Conservation (phyloP, 495 filamentous ascomycete species). For the Podospora comata region DNA sequence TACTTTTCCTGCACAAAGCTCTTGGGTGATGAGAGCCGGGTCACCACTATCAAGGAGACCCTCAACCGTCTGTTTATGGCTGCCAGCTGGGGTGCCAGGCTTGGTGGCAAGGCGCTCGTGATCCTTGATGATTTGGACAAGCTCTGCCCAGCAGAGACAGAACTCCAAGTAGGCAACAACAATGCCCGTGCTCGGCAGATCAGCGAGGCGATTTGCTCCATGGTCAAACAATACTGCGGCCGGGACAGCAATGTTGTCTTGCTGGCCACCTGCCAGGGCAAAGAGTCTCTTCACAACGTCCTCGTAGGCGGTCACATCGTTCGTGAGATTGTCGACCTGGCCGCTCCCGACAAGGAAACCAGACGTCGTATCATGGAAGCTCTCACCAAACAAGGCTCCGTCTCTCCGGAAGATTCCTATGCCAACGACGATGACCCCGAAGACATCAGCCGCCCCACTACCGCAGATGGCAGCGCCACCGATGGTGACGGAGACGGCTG, state of each 20-base stretch:
- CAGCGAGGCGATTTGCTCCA: conserved; percentile 80
- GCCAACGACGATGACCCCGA: conserved; percentile 35
- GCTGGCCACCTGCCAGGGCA: conserved; percentile 86
- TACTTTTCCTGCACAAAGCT: conserved; percentile 82
- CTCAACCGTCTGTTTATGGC: conserved; percentile 77
- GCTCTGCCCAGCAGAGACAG: conserved; percentile 86
- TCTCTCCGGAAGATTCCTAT: conserved; percentile 36
- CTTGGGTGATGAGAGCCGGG: conserved; percentile 80
- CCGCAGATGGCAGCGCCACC: conserved; percentile 47
- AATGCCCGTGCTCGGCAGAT: conserved; percentile 88
- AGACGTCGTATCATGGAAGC: conserved; percentile 77
- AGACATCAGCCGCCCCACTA: conserved; percentile 48
- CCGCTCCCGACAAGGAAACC: conserved; percentile 90
- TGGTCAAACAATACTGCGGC: conserved; percentile 75
- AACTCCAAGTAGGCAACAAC: conserved; percentile 85
- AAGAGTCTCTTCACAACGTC: conserved; percentile 79
- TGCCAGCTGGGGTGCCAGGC: conserved; percentile 82
- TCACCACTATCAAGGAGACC: conserved; percentile 86
- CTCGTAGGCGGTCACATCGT: conserved; percentile 78
- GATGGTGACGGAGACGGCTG: conserved; percentile 59
- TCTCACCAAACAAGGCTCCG: conserved; percentile 49
- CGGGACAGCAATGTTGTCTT: conserved; percentile 74
- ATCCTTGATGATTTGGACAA: conserved; percentile 91
- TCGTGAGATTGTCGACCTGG: conserved; percentile 76
- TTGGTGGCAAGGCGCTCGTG: conserved; percentile 77